These are phyloP conservation scores for Hypoxylon crocopeplum DNA, from an alignment of 495 filamentous ascomycete species.

Conservation along the genomic window DNA sequence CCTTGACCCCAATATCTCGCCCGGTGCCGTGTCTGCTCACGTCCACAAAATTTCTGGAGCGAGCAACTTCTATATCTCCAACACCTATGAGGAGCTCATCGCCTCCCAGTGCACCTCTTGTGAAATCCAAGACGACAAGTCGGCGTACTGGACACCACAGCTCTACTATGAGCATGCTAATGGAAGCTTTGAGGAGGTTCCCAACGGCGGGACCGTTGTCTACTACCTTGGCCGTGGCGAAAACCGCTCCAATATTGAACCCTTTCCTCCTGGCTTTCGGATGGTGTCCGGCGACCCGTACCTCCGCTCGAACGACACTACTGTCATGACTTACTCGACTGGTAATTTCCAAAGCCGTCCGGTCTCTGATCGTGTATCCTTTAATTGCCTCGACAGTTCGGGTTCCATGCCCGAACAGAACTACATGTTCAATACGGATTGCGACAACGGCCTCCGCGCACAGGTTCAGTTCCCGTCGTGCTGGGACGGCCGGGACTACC, in stretches of 20 bases:
- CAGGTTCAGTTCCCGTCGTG: constrained; percentile 59
- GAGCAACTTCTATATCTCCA: constrained; percentile 51
- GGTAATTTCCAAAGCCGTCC: constrained; percentile 29
- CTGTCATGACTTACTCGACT: constrained; percentile 35
- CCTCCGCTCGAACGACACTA: constrained; percentile 46
- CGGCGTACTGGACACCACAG: constrained; percentile 60
- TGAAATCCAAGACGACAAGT: constrained; percentile 56
- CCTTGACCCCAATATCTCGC: constrained; percentile 67
- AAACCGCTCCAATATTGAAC: constrained; percentile 40
- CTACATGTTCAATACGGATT: constrained; percentile 55
- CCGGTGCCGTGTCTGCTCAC: constrained; percentile 63
- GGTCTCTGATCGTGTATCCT: constrained; percentile 49
- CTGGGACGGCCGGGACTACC: constrained; percentile 61
- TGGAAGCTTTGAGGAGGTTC: constrained; percentile 50
- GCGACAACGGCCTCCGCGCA: constrained; percentile 62
- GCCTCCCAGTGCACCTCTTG: constrained; percentile 56
- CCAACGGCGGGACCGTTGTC: constrained; percentile 47
- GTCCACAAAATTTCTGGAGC: constrained; percentile 74
- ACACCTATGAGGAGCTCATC: constrained; percentile 46
- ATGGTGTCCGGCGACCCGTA: constrained; percentile 52
- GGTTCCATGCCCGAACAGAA: constrained; percentile 57
- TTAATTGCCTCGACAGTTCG: constrained; percentile 45
- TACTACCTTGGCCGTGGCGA: constrained; percentile 55
- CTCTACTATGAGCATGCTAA: constrained; percentile 57
- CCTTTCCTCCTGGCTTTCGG: constrained; percentile 53